Evolutionary conservation across 2,329 filamentous ascomycete genomes (phyloP), one percentile per base, ranked within the genome.

Genomic region (Beauveria pseudobassiana): DNA sequence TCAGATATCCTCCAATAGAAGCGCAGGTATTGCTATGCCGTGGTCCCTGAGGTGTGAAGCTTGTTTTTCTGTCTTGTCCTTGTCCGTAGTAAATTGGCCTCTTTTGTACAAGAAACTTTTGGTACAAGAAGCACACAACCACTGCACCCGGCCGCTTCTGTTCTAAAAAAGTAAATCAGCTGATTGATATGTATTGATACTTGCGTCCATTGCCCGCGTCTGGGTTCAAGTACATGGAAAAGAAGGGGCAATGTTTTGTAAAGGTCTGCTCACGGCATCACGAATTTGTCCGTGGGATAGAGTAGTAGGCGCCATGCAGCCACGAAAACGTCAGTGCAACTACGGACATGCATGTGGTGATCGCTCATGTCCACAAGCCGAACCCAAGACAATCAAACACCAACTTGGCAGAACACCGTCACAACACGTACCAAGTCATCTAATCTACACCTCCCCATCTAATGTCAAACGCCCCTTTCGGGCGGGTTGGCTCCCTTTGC

Each of bases 401-500:
- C 12, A 40, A 22, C 12, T 24, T 24, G 1, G 20, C 20, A 24
- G 4, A 20, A 16, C 8, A 34, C 22, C 22, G 22, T 24, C 22
- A 24, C 22, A 22, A 24, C 30, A 7, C 14, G 22, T 46, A 14
- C 45, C 14, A 51, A 51, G 42, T n/a, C 26, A 34, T 57, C 54
- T 38, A 58, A 49, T 49, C 55, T 48, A 14, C 54, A 57, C 54
- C 54, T 30, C 50, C 50, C 50, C 20, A 56, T 48, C 54, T 24
- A 18, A 30, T 45, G 42, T 48, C 30, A 38, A 20, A 40, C 55
- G 30, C 55, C 55, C 43, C 51, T 26, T 20, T 20, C 24, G 6
- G 20, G 20, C 28, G 43, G 28, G 18, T 28, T 57, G 45, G 10
- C 28, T 9, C n/a, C 43, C 20, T 18, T 24, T 3, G 22, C 22